Base-by-base conservation (phyloP, 2,329 filamentous ascomycete species). In the Colletotrichum incanum region DNA sequence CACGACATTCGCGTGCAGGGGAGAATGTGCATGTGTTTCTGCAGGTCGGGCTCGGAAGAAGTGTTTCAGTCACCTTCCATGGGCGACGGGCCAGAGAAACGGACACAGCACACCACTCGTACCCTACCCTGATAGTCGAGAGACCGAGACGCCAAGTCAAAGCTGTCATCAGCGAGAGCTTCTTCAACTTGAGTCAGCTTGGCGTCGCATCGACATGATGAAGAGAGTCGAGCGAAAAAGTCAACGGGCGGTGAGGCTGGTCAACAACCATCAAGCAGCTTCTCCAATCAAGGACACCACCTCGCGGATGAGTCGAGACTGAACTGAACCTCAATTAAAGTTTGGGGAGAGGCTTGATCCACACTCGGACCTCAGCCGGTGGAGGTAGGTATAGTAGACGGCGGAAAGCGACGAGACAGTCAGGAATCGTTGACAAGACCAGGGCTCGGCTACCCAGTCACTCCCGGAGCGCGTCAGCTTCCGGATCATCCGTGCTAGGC, bases 381-480 rank as follows among this genome's bases (percentile, higher is more conserved):
- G 70, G 59, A 70, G 65, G n/a, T n/a, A n/a, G n/a, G n/a, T n/a
- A n/a, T n/a, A n/a, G 31, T 31, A 47, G 43, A 52, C 49, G 28
- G 65, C 65, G 43, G 50, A 72, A 18, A 11, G 5, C 11, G 23
- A 59, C 49, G 63, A 67, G 34, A 66, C 47, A 55, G 61, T 34
- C 55, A 59, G 31, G 31, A 39, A 39, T 20, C 34, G 31, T 59
- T 14, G 50, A 65, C 37, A 39, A 62, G 49, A 62, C 55, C 45
- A 55, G 39, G 54, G 62, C 55, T 60, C 67, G 68, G 64, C 64
- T 50, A 31, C 64, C 68, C 56, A 71, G 56, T 71, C 55, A 41
- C 60, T 72, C 59, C 59, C 69, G 69, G 70, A 60, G 70, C 67
- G 65, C 67, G 54, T 71, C 66, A 71, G 55, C 60, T 73, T 73